These are phyloP conservation scores for barley (Hordeum vulgare) DNA, from an alignment of 176 grass and related monocot species.

Conservation along the genomic window MorexV3_pseudomolecules_assembly NC_058524.1:613749480-613749979, in stretches of 20 bases:
- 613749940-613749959: slow-evolving; percentile 10
- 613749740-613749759: not conserved
- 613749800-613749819: slow-evolving; percentile 64
- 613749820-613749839: slow-evolving; percentile 85
- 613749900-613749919: not conserved
- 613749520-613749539: not conserved
- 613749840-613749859: slow-evolving; percentile 62
- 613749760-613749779: slow-evolving; percentile 14
- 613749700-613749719: not conserved
- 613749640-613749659: not conserved
- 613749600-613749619: not conserved
- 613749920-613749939: not conserved
- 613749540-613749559: not conserved
- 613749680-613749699: not conserved
- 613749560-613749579: not conserved
- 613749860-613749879: slow-evolving; percentile 49
- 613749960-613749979: not conserved
- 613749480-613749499: slow-evolving; percentile 84
- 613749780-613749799: slow-evolving; percentile 96
- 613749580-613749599: not conserved
- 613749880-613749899: slow-evolving; percentile 64
- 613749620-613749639: not conserved
- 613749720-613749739: not conserved
- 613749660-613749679: not conserved
- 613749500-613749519: not conserved